Percentiles rank a stretch among this genome's conserved stretches.
Conservation (phyloP, 805 yeast species). For the Ogataea henricii region DNA sequence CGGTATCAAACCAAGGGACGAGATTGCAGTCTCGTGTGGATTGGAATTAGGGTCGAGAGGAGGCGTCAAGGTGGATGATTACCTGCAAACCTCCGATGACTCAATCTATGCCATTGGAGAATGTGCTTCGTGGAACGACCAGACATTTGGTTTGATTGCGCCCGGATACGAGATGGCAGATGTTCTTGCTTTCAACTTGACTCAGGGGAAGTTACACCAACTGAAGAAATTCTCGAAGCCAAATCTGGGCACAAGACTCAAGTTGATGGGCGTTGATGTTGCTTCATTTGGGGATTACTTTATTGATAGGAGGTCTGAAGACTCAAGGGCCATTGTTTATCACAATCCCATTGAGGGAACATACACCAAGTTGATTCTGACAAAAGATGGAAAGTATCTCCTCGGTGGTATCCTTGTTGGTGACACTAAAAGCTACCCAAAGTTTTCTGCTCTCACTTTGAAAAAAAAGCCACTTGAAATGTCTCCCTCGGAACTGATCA, state of each 20-base stretch:
- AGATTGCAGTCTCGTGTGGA: constrained; percentile 30
- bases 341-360: constrained; percentile 38
- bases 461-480: constrained; percentile 32
- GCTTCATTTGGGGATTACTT: constrained; percentile 43
- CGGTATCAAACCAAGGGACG: constrained; percentile 40
- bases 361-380: constrained; percentile 37
- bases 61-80: constrained; percentile 34
- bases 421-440: constrained; percentile 35
- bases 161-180: constrained; percentile 44
- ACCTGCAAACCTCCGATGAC: constrained; percentile 31
- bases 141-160: constrained; percentile 40
- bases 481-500: constrained; percentile 35
- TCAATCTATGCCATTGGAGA: constrained; percentile 38
- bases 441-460: constrained; percentile 31
- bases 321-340: constrained; percentile 31
- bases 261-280: constrained; percentile 41
- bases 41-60: constrained; percentile 30
- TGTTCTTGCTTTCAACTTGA: constrained; percentile 36
- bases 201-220: constrained; percentile 37
- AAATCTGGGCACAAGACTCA: constrained; percentile 38
- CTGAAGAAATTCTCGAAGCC: constrained; percentile 35
- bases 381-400: constrained; percentile 38
- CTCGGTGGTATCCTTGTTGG: constrained; percentile 42
- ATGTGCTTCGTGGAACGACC: constrained; percentile 40
- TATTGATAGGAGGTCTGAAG: constrained; percentile 30